Evolutionary conservation across 2,329 filamentous ascomycete genomes (phyloP), one percentile per base, ranked within the genome.

Genomic region (Coleophoma cylindrospora): DNA sequence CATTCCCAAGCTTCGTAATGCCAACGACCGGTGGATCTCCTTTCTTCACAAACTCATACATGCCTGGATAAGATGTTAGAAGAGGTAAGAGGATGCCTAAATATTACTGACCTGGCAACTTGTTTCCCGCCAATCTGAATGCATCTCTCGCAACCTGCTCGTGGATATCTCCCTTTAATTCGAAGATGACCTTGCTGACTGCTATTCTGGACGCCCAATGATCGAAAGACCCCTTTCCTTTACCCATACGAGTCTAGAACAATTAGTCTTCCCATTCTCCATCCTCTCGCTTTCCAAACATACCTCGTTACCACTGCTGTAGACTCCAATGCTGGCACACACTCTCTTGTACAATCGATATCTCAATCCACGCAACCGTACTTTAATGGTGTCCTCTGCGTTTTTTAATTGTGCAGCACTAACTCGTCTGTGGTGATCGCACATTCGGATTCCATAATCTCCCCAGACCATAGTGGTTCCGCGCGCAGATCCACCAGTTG

Each of bases 401-500:
- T 90, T 85, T 72, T 91, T 91, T 56, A 99, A 79, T 61, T 95
- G 89, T 57, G 83, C 75, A 21, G 94, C 89, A 59, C 87, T 90
- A 66, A 99, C 89, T 64, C 94, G 83, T 51, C 94, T 87, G 72
- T 96, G 88, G 68, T 96, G 89, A 70, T 99, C 94, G 56, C 79
- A 84, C 84, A 99, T 94, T 50, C 94, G 88, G 59, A 99, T 74
- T 9, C 94, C 94, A 66, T 91, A 99, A 68, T 97, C 91, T 49
- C 94, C 94, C 90, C 91, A 97, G 50, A 95, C 84, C 17, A 99
- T 87, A 0, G 92, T 97, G 34, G 94, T 99, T 60, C 94, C 94
- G 68, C 95, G 91, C 34, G 80, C 84, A 49, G 89, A 95, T 54
- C 94, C 94, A 54, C 94, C 94, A 0, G 91, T 99, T 21, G 89